Percentiles rank a stretch among this genome's conserved stretches.
phyloP scores from a whole-genome alignment of 805 yeast genomes.

The Sungouiella blattae region DNA sequence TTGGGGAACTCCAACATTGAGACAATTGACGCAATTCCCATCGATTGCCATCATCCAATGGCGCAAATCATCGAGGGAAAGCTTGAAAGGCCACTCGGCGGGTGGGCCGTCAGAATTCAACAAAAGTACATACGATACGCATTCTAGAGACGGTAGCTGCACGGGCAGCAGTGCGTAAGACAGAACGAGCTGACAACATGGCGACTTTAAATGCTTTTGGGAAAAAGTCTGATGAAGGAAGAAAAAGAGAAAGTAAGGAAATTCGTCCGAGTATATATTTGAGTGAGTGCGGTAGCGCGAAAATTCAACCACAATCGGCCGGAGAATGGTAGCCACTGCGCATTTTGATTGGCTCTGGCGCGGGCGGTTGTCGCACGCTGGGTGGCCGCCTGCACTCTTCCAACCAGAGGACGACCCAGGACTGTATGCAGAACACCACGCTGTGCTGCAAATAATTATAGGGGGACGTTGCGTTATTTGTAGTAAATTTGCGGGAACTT shows the following conservation, averaged over 20 bases:
- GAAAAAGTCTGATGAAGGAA: conserved; percentile 15
- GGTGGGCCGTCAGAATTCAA: neutral
- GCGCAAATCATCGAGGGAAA: neutral
- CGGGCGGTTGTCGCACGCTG: conserved; percentile 4
- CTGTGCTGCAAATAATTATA: too few relatives aligned
- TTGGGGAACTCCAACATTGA: too few relatives aligned
- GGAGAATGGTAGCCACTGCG: conserved; percentile 12
- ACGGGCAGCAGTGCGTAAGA: conserved; percentile 81
- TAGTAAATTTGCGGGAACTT: too few relatives aligned
- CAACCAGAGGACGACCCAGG: conserved; percentile 7
- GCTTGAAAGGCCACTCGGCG: too few relatives aligned
- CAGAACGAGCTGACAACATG: conserved; percentile 85
- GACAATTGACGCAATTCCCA: neutral
- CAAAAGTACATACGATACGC: conserved; percentile 25
- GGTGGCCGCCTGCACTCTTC: conserved; percentile 7
- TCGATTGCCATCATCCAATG: neutral
- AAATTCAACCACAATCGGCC: conserved; percentile 18
- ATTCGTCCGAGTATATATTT: conserved; percentile 15
- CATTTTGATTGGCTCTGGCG: conserved; percentile 13
- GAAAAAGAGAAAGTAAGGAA: conserved; percentile 13
- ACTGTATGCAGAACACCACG: neutral
- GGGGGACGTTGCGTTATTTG: too few relatives aligned
- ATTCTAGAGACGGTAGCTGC: conserved; percentile 43
- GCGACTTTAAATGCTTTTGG: conserved; percentile 18
- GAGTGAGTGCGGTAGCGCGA: conserved; percentile 16